Evolutionary conservation across 352 stramenopile species (phyloP), one percentile per base, ranked within the genome.

Genomic region (Globisporangium megalacanthum): DNA sequence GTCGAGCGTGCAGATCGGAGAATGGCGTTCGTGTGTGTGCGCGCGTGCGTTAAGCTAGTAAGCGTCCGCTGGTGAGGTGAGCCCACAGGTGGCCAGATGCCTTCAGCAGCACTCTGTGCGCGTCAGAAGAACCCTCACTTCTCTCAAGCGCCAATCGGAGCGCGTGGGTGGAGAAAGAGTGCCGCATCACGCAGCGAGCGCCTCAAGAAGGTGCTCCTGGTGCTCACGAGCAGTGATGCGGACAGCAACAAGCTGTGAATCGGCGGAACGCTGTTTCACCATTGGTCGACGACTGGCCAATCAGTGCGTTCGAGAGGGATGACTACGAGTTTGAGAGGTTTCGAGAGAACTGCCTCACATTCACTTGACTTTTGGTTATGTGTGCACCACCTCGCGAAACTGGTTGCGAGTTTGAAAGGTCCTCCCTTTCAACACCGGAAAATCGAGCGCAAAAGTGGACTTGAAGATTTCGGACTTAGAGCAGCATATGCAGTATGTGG

Each of bases 141-240:
- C 37, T 22, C 47, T 14, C 11, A 42, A 5, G 49, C 31, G 49
- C 49, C 49, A 54, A 54, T 54, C 31, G 31, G 15, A 44, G n/a
- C 49, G 29, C 49, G 49, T n/a, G 31, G 29, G 14, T 2, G 31
- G 37, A 13, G 37, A 17, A 17, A 44, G 25, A 29, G 25, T 29
- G 25, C 25, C 25, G 25, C 25, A 44, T 44, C 37, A 44, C 37
- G 36, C 9, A 10, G 36, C 36, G 36, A 42, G 36, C 36, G 25
- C 25, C 25, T 4, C 25, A 29, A 29, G 25, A 29, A 29, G 25
- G 25, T 4, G 25, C 25, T 29, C 2, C 25, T 29, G 25, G 25
- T 29, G 25, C 25, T 4, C 25, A 29, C 25, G 25, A 29, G 25
- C 25, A 29, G 25, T 29, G 25, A 29, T 29, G 25, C 25, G 25